Percentiles rank a stretch among this genome's conserved stretches.
These are phyloP conservation scores for Kokia cookei DNA, from an alignment of 441 rosid genomes.

Conservation along the genomic window DNA sequence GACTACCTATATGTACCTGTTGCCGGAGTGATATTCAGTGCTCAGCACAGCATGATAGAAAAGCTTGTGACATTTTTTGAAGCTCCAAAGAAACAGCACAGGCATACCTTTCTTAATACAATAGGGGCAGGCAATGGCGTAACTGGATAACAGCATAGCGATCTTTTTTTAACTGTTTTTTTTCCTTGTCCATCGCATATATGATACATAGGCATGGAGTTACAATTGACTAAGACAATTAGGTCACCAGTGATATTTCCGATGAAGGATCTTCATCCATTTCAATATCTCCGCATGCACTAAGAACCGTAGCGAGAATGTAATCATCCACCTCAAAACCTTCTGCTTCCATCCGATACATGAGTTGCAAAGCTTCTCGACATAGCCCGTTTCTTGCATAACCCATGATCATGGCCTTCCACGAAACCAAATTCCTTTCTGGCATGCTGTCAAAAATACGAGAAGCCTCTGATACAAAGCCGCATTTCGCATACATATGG, in stretches of 20 bases:
- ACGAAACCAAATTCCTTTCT: constrained; percentile 57
- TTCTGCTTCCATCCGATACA: constrained; percentile 71
- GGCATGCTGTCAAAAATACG: constrained; percentile 73
- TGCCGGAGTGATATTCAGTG: not conserved
- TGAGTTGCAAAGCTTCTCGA: constrained; percentile 73
- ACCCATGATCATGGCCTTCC: constrained; percentile 78
- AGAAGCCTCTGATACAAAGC: constrained; percentile 61
- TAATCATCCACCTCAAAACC: constrained; percentile 71
- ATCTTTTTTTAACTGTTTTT: not conserved
- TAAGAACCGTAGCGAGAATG: constrained; percentile 45
- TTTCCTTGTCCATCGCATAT: constrained; percentile 1
- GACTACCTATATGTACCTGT: not conserved
- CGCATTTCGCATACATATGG: constrained; percentile 81
- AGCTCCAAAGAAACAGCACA: not conserved
- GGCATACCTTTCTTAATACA: not conserved
- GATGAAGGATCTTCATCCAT: constrained; percentile 33
- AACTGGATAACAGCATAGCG: not conserved
- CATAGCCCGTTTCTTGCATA: constrained; percentile 68
- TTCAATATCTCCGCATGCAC: constrained; percentile 60
- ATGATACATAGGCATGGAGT: not conserved
- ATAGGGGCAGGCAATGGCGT: not conserved
- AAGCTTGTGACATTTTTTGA: not conserved
- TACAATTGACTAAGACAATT: not conserved
- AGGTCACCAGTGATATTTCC: constrained; percentile 17
- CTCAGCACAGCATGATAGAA: not conserved